Evolutionary conservation across 768 basidiomycete species (phyloP), one percentile per base, ranked within the genome.

Genomic region (Calocybe cyanea): DNA sequence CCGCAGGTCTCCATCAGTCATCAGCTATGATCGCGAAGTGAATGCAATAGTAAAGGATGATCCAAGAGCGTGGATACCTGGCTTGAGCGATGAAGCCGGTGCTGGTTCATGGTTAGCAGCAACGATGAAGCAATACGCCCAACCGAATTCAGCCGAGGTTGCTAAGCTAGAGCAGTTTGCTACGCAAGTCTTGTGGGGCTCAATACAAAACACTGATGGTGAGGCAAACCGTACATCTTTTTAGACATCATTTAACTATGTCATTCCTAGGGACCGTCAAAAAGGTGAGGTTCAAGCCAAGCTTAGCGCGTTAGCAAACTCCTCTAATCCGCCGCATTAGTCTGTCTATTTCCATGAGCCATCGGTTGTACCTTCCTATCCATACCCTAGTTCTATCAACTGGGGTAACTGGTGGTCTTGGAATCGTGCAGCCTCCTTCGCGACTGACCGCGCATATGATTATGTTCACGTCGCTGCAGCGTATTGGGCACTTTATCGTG

Each of bases 391-490:
- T 0, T 61, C 51, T 8, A 73, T 78, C 41, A 54, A 69, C 54
- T 80, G 75, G 75, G 67, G 69, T 4, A 72, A 75, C 46, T 78
- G 77, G 76, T 78, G 77, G 76, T 76, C 75, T 1, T 80, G 77
- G 78, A 71, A 76, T 45, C 62, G 70, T 52, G 72, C 72, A 2
- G 64, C 63, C 0, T 68, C 75, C 1, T 80, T 64, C 48, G 71
- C 71, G 3, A 72, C 64, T 1, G 72, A 73, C 41, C 71, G 78
- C 10, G 76, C 73, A 1, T 80, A 80, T 50, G 78, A 80, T 57
- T 75, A 75, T 48, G 64, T 73, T 31, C 73, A 75, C 43, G 72
- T 75, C 43, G 54, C 63, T 15, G 72, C 72, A 9, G 71, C 77
- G 0, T 78, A 80, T 49, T 80, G 77, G 77, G 68, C 77, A 0